phyloP scores from a whole-genome alignment of 768 basidiomycete genomes.

The Leccinum rimulosum region DNA sequence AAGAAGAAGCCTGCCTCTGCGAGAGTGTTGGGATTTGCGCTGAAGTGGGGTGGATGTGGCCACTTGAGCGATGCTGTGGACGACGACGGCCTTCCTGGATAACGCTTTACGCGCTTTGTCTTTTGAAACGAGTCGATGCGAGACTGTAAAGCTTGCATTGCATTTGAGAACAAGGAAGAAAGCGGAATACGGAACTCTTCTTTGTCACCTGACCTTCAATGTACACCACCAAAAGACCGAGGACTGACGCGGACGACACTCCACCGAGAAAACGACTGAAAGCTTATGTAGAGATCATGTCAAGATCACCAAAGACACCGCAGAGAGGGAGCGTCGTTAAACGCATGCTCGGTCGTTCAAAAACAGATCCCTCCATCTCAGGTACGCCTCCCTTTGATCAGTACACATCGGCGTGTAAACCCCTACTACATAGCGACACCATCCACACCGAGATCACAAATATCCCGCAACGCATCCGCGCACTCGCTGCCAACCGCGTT shows the following conservation, averaged over 20 bases:
- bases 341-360: constrained; percentile 71
- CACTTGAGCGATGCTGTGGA: constrained; percentile 57
- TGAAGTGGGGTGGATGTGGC: constrained; percentile 67
- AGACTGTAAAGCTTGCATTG: constrained; percentile 53
- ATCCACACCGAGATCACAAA: background rate
- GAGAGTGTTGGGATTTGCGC: constrained; percentile 70
- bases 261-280: constrained; percentile 28
- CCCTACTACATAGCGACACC: constrained; percentile 4
- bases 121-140: constrained; percentile 71
- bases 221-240: constrained; percentile 32
- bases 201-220: background rate
- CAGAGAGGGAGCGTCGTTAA: constrained; percentile 47
- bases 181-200: no score
- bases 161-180: background rate
- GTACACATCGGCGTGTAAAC: background rate
- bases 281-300: constrained; percentile 30
- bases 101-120: constrained; percentile 55
- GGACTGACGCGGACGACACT: constrained; percentile 3
- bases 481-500: constrained; percentile 21
- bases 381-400: background rate
- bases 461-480: constrained; percentile 22
- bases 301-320: constrained; percentile 11
- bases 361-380: constrained; percentile 56
- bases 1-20: constrained; percentile 92
- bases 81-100: constrained; percentile 46